Percentiles rank a stretch among this genome's conserved stretches.
Evolutionary conservation across 305 asterid genomes (phyloP).

Genomic region (Ajuga reptans): DNA sequence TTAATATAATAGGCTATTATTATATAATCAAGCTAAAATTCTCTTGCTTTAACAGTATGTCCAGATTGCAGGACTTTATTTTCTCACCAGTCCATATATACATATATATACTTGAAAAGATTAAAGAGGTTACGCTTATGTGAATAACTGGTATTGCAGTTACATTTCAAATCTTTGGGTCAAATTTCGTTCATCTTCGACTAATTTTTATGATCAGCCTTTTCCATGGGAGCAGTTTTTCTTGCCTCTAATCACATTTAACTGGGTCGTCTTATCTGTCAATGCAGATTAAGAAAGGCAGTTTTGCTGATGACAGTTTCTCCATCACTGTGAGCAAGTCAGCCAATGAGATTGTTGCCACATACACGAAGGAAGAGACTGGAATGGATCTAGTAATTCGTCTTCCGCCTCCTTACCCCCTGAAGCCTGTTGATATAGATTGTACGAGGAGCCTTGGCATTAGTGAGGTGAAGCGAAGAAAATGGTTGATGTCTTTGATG

Average conservation of each 20-base stretch:
- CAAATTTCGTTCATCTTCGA: background rate
- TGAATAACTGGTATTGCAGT: background rate
- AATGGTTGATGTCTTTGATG: slow-evolving; percentile 93
- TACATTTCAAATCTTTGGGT: background rate
- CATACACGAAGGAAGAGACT: slow-evolving; percentile 92
- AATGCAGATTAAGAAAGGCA: slow-evolving; percentile 78
- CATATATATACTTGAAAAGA: background rate
- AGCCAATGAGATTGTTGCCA: slow-evolving; percentile 93
- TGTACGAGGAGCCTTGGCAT: slow-evolving; percentile 94
- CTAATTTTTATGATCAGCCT: background rate
- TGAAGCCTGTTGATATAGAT: slow-evolving; percentile 80
- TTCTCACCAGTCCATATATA: background rate
- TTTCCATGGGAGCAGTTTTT: background rate
- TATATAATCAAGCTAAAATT: background rate
- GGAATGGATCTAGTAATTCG: slow-evolving; percentile 94
- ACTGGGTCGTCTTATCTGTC: slow-evolving; percentile 23
- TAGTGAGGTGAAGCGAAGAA: slow-evolving; percentile 77
- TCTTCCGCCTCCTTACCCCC: slow-evolving; percentile 92
- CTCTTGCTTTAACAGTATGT: background rate
- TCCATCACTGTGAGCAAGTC: slow-evolving; percentile 84
- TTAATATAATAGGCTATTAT: too few species aligned
- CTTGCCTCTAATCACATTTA: slow-evolving; percentile 12
- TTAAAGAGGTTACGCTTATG: background rate
- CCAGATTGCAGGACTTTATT: background rate
- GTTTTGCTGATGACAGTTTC: slow-evolving; percentile 76